phyloP scores from a whole-genome alignment of 106 monocot genomes.

The Cymbidium sinense region DNA sequence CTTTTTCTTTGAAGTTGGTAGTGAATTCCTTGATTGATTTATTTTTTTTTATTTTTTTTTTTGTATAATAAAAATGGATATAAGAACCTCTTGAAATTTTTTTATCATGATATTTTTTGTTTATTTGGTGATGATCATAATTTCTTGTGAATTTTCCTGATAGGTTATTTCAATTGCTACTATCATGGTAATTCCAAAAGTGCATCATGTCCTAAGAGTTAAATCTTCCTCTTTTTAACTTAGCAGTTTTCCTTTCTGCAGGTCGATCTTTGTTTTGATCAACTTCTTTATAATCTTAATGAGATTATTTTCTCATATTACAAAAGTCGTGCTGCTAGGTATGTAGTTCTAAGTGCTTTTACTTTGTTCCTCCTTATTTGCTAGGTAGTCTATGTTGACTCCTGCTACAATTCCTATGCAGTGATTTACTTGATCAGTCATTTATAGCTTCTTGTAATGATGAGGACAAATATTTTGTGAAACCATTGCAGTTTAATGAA shows the following conservation, averaged over 20 bases:
- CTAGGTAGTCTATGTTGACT: not conserved
- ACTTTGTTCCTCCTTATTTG: not conserved
- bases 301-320: conserved; percentile 87
- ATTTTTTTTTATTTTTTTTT: no score
- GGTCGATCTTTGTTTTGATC: conserved; percentile 97
- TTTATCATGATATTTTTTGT: not conserved
- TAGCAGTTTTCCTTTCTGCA: conserved; percentile 16
- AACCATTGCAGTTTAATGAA: conserved; percentile 55
- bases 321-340: conserved; percentile 91
- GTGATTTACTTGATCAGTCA: conserved; percentile 72
- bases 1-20: no score
- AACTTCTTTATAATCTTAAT: conserved; percentile 75
- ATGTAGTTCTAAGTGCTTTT: conserved; percentile 16
- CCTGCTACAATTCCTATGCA: conserved; percentile 25
- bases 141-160: not conserved
- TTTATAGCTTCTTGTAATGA: conserved; percentile 62
- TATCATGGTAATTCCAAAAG: not conserved
- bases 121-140: not conserved
- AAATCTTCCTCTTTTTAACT: not conserved
- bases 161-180: not conserved
- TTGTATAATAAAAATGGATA: no score
- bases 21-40: no score
- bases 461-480: conserved; percentile 52
- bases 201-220: not conserved
- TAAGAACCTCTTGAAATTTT: not conserved